These are phyloP conservation scores for Falciphora oryzae DNA, from an alignment of 2,329 filamentous ascomycete genomes.

Conservation along the genomic window DNA sequence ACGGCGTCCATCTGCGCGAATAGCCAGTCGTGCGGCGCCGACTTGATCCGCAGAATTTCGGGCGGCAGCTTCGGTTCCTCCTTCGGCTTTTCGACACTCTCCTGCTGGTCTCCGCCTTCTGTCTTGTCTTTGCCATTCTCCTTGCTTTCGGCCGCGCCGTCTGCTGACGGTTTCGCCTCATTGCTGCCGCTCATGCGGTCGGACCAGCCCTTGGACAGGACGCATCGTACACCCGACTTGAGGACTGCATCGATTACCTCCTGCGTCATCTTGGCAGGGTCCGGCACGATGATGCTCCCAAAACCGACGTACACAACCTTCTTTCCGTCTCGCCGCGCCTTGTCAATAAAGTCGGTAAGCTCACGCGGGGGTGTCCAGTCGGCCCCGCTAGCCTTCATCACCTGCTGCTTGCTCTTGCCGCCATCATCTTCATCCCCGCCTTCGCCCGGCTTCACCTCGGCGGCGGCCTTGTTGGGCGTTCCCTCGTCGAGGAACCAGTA, in stretches of 20 bases:
- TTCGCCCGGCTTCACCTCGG: slow-evolving; percentile 3
- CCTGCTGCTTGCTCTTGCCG: not conserved
- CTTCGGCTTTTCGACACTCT: slow-evolving; percentile 27
- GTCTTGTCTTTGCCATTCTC: slow-evolving; percentile 43
- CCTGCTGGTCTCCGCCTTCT: slow-evolving; percentile 27
- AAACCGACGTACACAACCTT: slow-evolving; percentile 97
- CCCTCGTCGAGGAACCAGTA: slow-evolving; percentile 94
- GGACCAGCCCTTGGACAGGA: slow-evolving; percentile 95
- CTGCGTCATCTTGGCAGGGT: slow-evolving; percentile 80
- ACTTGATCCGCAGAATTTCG: slow-evolving; percentile 82
- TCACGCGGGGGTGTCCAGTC: slow-evolving; percentile 70
- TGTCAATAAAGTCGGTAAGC: slow-evolving; percentile 74
- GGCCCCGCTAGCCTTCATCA: not conserved
- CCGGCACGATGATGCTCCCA: slow-evolving; percentile 88
- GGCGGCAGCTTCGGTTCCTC: slow-evolving; percentile 65
- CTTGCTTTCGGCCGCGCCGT: slow-evolving; percentile 31
- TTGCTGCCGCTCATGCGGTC: slow-evolving; percentile 49
- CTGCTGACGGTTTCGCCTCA: not conserved
- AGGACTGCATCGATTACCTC: slow-evolving; percentile 89
- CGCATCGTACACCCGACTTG: slow-evolving; percentile 89
- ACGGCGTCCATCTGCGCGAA: slow-evolving; percentile 92
- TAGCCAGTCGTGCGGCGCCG: slow-evolving; percentile 93
- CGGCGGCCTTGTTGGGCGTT: slow-evolving; percentile 4
- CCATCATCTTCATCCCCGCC: slow-evolving; percentile 2
- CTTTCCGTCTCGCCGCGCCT: slow-evolving; percentile 74